Conservation (phyloP, 2,329 filamentous ascomycete species). For the Metarhizium brunneum region DNA sequence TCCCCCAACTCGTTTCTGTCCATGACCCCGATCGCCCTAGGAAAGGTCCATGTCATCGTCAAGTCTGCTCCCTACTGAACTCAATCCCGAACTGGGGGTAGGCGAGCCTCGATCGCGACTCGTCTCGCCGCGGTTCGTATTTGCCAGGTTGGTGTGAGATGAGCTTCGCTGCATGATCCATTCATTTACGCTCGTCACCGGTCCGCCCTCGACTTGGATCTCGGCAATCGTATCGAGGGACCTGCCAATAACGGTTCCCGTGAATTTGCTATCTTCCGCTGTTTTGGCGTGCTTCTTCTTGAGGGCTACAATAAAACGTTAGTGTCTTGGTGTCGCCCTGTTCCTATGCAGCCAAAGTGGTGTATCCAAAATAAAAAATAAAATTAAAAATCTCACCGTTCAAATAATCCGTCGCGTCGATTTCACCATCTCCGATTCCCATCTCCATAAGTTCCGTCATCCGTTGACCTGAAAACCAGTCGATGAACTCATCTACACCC, state of each 20-base stretch:
- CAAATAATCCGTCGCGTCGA: slow-evolving; percentile 60
- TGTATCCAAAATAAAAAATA: not conserved
- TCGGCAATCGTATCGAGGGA: slow-evolving; percentile 56
- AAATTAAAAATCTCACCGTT: slow-evolving; percentile 38
- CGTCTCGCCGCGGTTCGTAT: slow-evolving; percentile 6
- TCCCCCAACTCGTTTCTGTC: not conserved
- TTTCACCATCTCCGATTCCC: slow-evolving; percentile 60
- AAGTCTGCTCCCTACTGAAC: slow-evolving; percentile 31
- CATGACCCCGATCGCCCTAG: slow-evolving; percentile 11
- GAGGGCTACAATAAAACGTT: slow-evolving; percentile 41
- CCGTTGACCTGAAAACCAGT: slow-evolving; percentile 65
- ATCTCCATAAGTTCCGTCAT: slow-evolving; percentile 77
- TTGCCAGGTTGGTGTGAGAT: slow-evolving; percentile 7
- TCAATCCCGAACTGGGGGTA: slow-evolving; percentile 45
- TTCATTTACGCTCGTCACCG: slow-evolving; percentile 25
- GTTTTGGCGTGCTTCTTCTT: slow-evolving; percentile 92
- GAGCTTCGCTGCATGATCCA: slow-evolving; percentile 25
- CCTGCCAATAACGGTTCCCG: slow-evolving; percentile 74
- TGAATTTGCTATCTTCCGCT: slow-evolving; percentile 77
- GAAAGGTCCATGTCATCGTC: slow-evolving; percentile 42
- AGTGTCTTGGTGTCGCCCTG: not conserved
- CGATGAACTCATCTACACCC: slow-evolving; percentile 68
- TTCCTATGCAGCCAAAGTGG: not conserved
- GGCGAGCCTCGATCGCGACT: slow-evolving; percentile 23
- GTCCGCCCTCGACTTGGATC: slow-evolving; percentile 69